Evolutionary conservation across 2,329 filamentous ascomycete genomes (phyloP), one percentile per base, ranked within the genome.

Genomic region (Tolypocladium paradoxum): DNA sequence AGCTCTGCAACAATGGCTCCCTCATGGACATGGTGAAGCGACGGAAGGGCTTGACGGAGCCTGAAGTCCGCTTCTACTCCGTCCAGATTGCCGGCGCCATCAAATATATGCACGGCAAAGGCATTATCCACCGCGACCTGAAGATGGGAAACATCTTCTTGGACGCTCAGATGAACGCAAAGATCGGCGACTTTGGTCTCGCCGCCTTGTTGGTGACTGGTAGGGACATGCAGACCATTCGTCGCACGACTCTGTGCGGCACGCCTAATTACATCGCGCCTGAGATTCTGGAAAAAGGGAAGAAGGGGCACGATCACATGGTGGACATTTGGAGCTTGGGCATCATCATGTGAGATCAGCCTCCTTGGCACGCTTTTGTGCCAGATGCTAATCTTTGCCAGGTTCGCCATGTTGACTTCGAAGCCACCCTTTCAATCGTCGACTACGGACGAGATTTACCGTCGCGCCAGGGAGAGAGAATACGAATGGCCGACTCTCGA

Each of bases 121-220:
- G 92, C 59, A 95, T 99, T 57, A 96, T 97, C 49, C 93, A 99
- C 70, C 84, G 93, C 49, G 93, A 99, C 70, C 72, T 99, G 61
- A 99, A 99, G 72, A 97, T 96, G 77, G 95, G 93, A 49, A 99
- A 99, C 68, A 85, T 99, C 60, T 99, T 99, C 64, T 77, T 99
- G 51, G 93, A 99, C 68, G 82, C 83, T 52, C 78, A 90, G 60
- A 96, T 99, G 92, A 95, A 99, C 64, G 86, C 96, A 62, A 99
- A 99, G 68, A 90, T 99, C 62, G 93, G 93, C 46, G 93, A 99
- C 68, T 99, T 99, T 72, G 93, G 93, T 3, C 77, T 99, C 53
- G 93, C 93, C 33, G 93, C 95, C 31, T 76, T 99, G 61, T 77
- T 97, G 53, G 84, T 97, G 46, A 95, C 91, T 11, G 90, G 92